phyloP scores from a whole-genome alignment of 2,329 filamentous ascomycete genomes.

The Amylocarpus encephaloides region DNA sequence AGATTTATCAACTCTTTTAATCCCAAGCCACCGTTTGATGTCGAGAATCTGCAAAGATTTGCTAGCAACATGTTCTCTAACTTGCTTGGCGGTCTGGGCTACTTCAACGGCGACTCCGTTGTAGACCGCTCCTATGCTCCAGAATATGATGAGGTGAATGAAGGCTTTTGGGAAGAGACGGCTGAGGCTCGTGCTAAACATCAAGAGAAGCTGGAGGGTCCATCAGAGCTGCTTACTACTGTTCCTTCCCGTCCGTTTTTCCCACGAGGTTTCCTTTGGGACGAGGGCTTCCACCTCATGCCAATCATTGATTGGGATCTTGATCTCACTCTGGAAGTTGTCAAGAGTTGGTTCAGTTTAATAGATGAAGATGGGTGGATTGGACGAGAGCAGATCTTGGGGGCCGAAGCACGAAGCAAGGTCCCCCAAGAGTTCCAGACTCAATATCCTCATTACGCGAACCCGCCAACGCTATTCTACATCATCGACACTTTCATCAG shows the following conservation, averaged over 20 bases:
- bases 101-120: constrained; percentile 83
- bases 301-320: constrained; percentile 92
- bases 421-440: constrained; percentile 89
- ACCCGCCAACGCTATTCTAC: constrained; percentile 91
- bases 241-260: constrained; percentile 95
- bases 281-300: constrained; percentile 92
- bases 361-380: constrained; percentile 99
- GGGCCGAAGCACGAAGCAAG: constrained; percentile 85
- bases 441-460: constrained; percentile 96
- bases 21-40: constrained; percentile 69
- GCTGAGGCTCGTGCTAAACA: constrained; percentile 68
- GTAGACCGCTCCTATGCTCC: constrained; percentile 87
- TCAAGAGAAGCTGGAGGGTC: constrained; percentile 66
- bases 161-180: constrained; percentile 92
- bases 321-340: constrained; percentile 77
- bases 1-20: constrained; percentile 69
- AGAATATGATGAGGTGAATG: constrained; percentile 91
- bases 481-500: constrained; percentile 79
- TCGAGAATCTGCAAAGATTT: constrained; percentile 68
- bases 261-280: constrained; percentile 93
- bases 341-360: constrained; percentile 91
- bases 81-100: constrained; percentile 86
- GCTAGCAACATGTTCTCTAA: constrained; percentile 91
- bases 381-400: constrained; percentile 89
- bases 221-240: constrained; percentile 83